Percentiles rank a stretch among this genome's conserved stretches.
These are phyloP conservation scores for Paecilomyces formosus DNA, from an alignment of 2,329 filamentous ascomycete species.

Conservation along the genomic window DNA sequence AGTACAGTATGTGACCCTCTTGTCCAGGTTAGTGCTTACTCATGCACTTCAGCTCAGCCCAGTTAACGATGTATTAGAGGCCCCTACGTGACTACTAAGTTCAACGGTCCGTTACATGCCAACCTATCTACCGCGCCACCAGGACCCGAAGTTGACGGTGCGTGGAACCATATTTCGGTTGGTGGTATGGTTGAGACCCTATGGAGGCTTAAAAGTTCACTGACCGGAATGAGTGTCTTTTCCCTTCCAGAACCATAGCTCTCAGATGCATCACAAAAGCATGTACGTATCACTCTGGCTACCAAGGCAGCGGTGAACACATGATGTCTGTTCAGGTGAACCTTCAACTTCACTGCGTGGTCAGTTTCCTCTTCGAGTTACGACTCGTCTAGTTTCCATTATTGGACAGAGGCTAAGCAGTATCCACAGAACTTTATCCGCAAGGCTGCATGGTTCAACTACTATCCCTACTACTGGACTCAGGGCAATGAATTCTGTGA, in stretches of 20 bases:
- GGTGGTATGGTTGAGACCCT: neutral
- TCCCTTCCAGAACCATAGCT: slow-evolving; percentile 2
- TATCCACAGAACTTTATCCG: slow-evolving; percentile 5
- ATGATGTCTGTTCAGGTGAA: slow-evolving; percentile 7
- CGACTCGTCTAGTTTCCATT: neutral
- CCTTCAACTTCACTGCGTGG: slow-evolving; percentile 11
- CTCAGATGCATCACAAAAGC: slow-evolving; percentile 2
- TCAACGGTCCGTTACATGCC: slow-evolving; percentile 2
- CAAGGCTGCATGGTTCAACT: slow-evolving; percentile 6
- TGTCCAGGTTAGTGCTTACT: no score
- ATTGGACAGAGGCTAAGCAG: neutral
- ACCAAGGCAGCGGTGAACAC: slow-evolving; percentile 7
- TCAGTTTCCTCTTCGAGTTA: neutral
- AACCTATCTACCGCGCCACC: slow-evolving; percentile 5
- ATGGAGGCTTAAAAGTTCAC: neutral
- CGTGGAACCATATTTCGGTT: slow-evolving; percentile 6
- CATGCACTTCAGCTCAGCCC: neutral
- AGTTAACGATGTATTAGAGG: neutral
- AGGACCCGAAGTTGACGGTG: slow-evolving; percentile 6
- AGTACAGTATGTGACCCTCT: neutral
- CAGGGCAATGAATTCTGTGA: slow-evolving; percentile 5
- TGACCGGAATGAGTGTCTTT: slow-evolving; percentile 4
- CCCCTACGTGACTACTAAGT: neutral
- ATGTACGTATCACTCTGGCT: slow-evolving; percentile 3
- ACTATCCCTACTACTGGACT: slow-evolving; percentile 6